Evolutionary conservation across 1,284 basidiomycete genomes (phyloP), one percentile per base, ranked within the genome.

Genomic region (Entoloma clypeatum): DNA sequence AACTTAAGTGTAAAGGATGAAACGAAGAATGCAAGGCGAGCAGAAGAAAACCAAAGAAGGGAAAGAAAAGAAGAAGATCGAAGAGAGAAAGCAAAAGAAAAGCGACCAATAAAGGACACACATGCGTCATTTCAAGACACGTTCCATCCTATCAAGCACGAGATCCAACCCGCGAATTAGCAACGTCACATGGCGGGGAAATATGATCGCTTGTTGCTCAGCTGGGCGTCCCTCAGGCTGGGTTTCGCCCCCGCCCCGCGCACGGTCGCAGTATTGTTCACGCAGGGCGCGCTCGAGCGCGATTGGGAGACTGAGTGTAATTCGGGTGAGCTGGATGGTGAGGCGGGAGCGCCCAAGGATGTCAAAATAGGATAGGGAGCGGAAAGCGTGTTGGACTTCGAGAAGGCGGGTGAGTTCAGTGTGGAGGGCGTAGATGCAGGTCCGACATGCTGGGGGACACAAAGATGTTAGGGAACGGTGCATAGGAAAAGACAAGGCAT

Each of bases 371-470:
- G 84, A 78, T 25, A 92, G 73, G 43, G 79, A 74, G 23, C 81
- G 77, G 47, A 92, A 81, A 4, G 78, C 76, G 50, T 82, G 77
- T 54, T 91, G 87, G 9, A 90, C 75, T 57, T 91, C 88, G 50
- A 90, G 75, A 6, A 90, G 73, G 19, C 81, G 77, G 9, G 75
- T 69, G 45, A 91, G 73, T 53, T 91, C 81, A 26, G 78, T 65
- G 57, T 86, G 81, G 6, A 92, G 71, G 3, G 86, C 75, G 42
- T 81, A 72, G 24, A 90, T 70, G 54, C 88, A 89, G 21, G 83
- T 81, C 30, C 85, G 79, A 49, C 86, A 90, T n/a, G 82, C 86
- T 87, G 54, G 10, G 34, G 26, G 22, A 7, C 23, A 32, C 36
- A 38, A 40, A 36, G 14, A 28, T 34, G 31, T 26, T 23, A 39